A percentile compares a stretch with the other conserved stretches of the same genome.
Evolutionary conservation across 306 rosid genomes (phyloP).

Genomic region (Trifolium pratense): DNA sequence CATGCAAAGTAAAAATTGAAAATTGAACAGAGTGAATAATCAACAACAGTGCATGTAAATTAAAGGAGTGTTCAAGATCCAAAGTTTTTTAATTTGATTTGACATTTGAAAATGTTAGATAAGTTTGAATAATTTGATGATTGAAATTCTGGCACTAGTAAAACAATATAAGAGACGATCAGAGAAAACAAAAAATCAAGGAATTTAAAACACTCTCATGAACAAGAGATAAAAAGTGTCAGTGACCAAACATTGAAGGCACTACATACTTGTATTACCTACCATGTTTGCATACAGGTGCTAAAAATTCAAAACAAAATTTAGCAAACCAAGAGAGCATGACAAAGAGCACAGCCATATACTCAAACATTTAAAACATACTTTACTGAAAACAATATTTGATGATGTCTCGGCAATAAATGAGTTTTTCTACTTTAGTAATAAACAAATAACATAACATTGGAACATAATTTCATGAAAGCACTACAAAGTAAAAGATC

Average conservation of each 20-base stretch:
- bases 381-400: neutral
- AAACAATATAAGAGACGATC: no score
- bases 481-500: neutral
- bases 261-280: neutral
- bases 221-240: neutral
- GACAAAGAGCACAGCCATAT: constrained; percentile 1
- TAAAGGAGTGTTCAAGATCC: neutral
- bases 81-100: no score
- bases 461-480: constrained; percentile 25
- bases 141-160: no score
- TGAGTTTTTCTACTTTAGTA: neutral
- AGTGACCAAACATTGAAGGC: constrained; percentile 7
- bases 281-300: neutral
- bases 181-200: no score
- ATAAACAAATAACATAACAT: no score
- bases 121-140: neutral
- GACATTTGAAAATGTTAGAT: neutral
- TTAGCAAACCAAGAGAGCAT: no score
- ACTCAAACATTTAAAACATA: neutral
- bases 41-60: neutral
- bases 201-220: neutral
- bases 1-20: neutral
- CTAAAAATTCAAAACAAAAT: constrained; percentile 9
- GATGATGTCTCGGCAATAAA: no score
- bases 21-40: no score